These are phyloP conservation scores for Rhizopogon sp. DNA, from an alignment of 768 basidiomycete species.

Conservation along the genomic window DNA sequence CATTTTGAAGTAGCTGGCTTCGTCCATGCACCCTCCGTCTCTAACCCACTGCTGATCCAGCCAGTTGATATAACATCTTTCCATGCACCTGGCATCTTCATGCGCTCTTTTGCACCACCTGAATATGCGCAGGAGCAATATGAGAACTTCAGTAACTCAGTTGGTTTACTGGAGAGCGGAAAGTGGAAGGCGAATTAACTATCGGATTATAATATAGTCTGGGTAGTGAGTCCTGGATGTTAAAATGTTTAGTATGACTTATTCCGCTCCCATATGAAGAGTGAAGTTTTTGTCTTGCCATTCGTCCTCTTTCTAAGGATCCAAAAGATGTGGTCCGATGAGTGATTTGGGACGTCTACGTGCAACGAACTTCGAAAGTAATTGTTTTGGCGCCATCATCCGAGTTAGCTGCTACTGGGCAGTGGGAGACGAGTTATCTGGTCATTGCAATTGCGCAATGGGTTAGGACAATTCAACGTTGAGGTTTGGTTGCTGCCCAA, in stretches of 20 bases:
- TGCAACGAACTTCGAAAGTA: conserved; percentile 47
- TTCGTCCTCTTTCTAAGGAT: conserved; percentile 32
- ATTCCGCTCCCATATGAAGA: conserved; percentile 33
- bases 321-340: neutral
- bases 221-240: neutral
- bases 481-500: no score
- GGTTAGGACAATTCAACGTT: no score
- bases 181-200: no score
- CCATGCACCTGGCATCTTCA: conserved; percentile 33
- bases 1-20: conserved; percentile 42
- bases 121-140: conserved; percentile 40
- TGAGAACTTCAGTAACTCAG: conserved; percentile 45
- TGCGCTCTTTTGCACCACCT: conserved; percentile 47
- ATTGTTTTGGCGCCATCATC: conserved; percentile 37
- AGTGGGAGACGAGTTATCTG: no score
- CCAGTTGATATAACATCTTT: conserved; percentile 34
- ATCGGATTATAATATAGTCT: neutral
- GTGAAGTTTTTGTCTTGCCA: conserved; percentile 38
- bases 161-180: conserved; percentile 39
- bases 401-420: no score
- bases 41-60: conserved; percentile 33
- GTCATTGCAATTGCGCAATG: no score
- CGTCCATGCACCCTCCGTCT: conserved; percentile 16
- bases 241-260: neutral
- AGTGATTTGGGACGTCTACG: conserved; percentile 52